A percentile compares a stretch with the other conserved stretches of the same genome.
Evolutionary conservation across 78 protist genomes (phyloP).

Genomic region (Abeoforma whisleri): DNA sequence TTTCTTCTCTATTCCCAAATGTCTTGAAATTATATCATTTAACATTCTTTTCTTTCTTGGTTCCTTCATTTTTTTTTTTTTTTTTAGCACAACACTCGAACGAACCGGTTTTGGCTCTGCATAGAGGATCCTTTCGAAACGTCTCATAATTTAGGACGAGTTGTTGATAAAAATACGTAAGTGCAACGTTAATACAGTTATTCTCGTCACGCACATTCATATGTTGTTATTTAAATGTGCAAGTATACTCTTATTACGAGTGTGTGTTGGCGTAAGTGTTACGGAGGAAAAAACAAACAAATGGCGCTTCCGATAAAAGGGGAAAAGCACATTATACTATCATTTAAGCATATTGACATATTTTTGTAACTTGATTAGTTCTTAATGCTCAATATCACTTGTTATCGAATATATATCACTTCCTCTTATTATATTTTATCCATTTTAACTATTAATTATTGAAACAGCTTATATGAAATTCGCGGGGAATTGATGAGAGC

Average conservation of each 20-base stretch:
- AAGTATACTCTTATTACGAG: neutral
- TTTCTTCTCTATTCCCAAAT: neutral
- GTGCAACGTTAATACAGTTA: neutral
- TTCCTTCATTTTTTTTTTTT: neutral
- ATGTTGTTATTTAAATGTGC: neutral
- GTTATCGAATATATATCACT: neutral
- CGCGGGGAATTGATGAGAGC: constrained; percentile 52
- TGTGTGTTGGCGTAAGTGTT: too few relatives aligned
- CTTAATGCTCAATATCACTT: neutral
- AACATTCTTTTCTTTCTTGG: neutral
- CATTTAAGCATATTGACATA: neutral
- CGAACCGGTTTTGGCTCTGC: constrained; percentile 37
- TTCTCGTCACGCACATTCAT: neutral
- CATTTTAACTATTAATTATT: neutral
- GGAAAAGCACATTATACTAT: too few relatives aligned
- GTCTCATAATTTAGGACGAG: constrained; percentile 38
- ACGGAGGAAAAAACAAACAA: too few relatives aligned
- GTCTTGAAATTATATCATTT: neutral
- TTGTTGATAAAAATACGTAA: constrained; percentile 40
- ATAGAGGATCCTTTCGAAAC: constrained; percentile 52
- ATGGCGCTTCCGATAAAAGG: too few relatives aligned
- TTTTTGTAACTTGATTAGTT: neutral
- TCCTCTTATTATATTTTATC: neutral
- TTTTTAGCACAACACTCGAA: too few relatives aligned
- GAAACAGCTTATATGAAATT: constrained; percentile 35